Percentiles rank a stretch among this genome's conserved stretches.
Conservation (phyloP, 495 filamentous ascomycete species). For the Symbiotaphrina buchneri region DNA sequence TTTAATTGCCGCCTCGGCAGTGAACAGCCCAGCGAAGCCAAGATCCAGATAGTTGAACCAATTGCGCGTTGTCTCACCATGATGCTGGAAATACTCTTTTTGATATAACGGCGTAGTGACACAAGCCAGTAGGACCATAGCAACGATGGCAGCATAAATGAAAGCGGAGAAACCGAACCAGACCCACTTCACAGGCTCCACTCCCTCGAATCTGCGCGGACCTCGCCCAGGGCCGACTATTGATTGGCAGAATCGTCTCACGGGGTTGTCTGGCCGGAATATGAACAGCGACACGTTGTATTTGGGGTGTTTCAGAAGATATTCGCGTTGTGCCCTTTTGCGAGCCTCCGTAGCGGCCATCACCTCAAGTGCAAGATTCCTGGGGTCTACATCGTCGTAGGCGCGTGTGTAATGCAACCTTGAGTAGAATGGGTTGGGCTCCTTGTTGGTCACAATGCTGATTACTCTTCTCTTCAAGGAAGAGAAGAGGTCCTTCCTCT, state of each 20-base stretch:
- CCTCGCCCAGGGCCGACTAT: slow-evolving; percentile 87
- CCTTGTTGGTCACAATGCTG: slow-evolving; percentile 30
- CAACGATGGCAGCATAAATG: slow-evolving; percentile 83
- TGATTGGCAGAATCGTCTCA: slow-evolving; percentile 67
- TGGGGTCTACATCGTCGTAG: slow-evolving; percentile 60
- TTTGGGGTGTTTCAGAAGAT: slow-evolving; percentile 60
- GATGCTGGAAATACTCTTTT: slow-evolving; percentile 45
- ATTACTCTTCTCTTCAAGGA: slow-evolving; percentile 30
- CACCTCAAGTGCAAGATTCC: slow-evolving; percentile 72
- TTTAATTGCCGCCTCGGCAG: slow-evolving; percentile 75
- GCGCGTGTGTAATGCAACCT: slow-evolving; percentile 48
- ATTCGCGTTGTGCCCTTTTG: slow-evolving; percentile 75
- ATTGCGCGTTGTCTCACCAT: slow-evolving; percentile 32
- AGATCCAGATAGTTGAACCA: slow-evolving; percentile 92
- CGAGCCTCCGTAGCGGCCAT: slow-evolving; percentile 61
- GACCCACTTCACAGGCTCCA: slow-evolving; percentile 61
- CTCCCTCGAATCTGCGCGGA: slow-evolving; percentile 61
- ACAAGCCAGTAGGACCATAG: slow-evolving; percentile 91
- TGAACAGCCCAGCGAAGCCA: slow-evolving; percentile 75
- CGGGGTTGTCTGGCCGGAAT: slow-evolving; percentile 50
- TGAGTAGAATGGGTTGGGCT: slow-evolving; percentile 92
- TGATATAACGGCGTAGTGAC: slow-evolving; percentile 89
- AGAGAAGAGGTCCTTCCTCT: slow-evolving; percentile 32
- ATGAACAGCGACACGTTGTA: slow-evolving; percentile 90
- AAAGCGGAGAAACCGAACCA: slow-evolving; percentile 91